These are phyloP conservation scores for Corymbia maculata DNA, from an alignment of 345 rosid genomes.

Conservation along the genomic window DNA sequence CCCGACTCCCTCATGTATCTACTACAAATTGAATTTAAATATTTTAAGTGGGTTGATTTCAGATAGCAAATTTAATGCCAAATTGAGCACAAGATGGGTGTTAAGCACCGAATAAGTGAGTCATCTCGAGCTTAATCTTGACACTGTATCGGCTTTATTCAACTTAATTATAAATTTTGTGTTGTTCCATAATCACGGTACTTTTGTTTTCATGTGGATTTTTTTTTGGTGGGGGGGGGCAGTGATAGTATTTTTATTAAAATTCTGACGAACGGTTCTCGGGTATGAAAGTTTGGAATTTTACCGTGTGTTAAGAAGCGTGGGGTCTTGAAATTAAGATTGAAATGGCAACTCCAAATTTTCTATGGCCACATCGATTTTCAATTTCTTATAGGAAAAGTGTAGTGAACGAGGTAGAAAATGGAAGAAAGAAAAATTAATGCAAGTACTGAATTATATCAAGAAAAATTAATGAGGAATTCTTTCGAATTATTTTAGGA, in stretches of 20 bases:
- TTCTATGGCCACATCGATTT: neutral
- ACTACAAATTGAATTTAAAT: no score
- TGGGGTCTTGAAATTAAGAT: neutral
- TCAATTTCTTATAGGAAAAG: neutral
- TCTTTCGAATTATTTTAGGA: neutral
- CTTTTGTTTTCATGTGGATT: neutral
- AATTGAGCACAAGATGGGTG: neutral
- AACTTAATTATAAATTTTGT: neutral
- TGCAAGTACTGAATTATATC: neutral
- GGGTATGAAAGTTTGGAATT: neutral
- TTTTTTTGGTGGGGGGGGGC: neutral
- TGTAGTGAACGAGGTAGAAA: neutral
- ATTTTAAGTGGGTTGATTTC: neutral
- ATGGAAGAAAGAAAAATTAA: neutral
- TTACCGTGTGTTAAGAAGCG: neutral
- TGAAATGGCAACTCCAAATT: neutral
- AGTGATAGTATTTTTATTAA: neutral
- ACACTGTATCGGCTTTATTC: neutral
- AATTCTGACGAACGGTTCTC: neutral
- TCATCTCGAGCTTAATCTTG: neutral
- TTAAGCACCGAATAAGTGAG: neutral
- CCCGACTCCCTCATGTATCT: no score
- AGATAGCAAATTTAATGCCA: neutral
- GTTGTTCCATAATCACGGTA: neutral
- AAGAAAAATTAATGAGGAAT: neutral